These are phyloP conservation scores for Nakaseomyces kungkrabaensis DNA, from an alignment of 1,139 yeast genomes.

Conservation along the genomic window DNA sequence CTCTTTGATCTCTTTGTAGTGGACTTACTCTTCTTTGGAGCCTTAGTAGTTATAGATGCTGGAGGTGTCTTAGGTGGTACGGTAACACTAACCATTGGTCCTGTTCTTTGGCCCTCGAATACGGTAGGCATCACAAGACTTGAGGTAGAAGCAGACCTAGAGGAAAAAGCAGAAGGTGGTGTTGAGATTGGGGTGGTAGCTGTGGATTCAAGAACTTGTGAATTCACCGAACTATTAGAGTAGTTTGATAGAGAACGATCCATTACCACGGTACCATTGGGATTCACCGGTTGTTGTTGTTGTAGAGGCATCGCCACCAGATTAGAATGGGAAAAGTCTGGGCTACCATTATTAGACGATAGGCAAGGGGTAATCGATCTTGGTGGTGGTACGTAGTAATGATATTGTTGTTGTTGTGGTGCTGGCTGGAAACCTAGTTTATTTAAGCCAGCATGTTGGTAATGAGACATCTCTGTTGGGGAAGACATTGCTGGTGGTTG, in stretches of 20 bases:
- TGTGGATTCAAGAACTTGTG: neutral
- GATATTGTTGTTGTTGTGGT: neutral
- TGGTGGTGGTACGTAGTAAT: conserved; percentile 3
- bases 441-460: neutral
- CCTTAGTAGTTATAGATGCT: neutral
- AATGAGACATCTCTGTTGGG: neutral
- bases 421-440: neutral
- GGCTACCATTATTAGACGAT: conserved; percentile 1
- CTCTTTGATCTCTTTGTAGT: neutral
- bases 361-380: neutral
- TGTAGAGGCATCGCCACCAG: neutral
- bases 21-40: neutral
- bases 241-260: conserved; percentile 1
- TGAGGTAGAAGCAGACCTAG: neutral
- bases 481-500: neutral
- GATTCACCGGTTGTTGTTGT: neutral
- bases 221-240: neutral
- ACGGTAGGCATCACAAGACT: conserved; percentile 1
- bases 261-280: conserved; percentile 1
- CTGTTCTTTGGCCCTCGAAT: conserved; percentile 1
- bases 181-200: neutral
- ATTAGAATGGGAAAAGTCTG: neutral
- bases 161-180: conserved; percentile 2
- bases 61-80: neutral
- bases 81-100: neutral